Percentiles rank a stretch among this genome's conserved stretches.
Conservation (phyloP, 2,329 filamentous ascomycete species). For the Penicillium sclerotiorum region DNA sequence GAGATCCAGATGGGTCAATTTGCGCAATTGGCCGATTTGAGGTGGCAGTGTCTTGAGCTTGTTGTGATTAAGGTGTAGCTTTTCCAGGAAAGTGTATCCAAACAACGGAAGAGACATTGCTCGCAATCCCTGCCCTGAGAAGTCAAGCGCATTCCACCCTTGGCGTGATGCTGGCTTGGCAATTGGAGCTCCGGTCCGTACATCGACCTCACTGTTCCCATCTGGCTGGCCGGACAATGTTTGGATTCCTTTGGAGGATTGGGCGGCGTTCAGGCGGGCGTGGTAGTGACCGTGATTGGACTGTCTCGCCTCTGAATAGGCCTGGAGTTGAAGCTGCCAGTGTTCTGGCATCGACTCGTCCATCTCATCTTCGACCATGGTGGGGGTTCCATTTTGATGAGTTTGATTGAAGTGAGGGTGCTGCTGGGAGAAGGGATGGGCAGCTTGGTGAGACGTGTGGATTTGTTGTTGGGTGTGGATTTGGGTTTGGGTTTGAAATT, state of each 20-base stretch:
- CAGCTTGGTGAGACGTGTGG: slow-evolving; percentile 46
- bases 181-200: slow-evolving; percentile 66
- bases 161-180: slow-evolving; percentile 63
- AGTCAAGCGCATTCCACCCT: slow-evolving; percentile 90
- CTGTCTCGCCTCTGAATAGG: slow-evolving; percentile 74
- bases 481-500: slow-evolving; percentile 51
- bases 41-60: slow-evolving; percentile 79
- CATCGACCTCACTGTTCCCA: slow-evolving; percentile 55
- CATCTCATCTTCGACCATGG: slow-evolving; percentile 57
- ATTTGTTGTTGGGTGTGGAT: slow-evolving; percentile 48
- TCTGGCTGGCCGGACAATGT: slow-evolving; percentile 51
- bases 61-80: slow-evolving; percentile 93
- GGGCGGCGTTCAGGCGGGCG: slow-evolving; percentile 50
- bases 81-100: slow-evolving; percentile 83
- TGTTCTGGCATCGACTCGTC: slow-evolving; percentile 67
- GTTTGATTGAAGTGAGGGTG: slow-evolving; percentile 62
- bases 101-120: slow-evolving; percentile 80
- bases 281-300: slow-evolving; percentile 74
- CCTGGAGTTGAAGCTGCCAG: slow-evolving; percentile 84
- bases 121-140: slow-evolving; percentile 92
- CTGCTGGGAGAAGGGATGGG: slow-evolving; percentile 51
- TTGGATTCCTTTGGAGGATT: slow-evolving; percentile 50
- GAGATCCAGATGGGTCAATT: slow-evolving; percentile 79
- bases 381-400: slow-evolving; percentile 63
- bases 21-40: slow-evolving; percentile 78